Conservation (phyloP, 441 rosid species). For the Syzygium syzygioides region DNA sequence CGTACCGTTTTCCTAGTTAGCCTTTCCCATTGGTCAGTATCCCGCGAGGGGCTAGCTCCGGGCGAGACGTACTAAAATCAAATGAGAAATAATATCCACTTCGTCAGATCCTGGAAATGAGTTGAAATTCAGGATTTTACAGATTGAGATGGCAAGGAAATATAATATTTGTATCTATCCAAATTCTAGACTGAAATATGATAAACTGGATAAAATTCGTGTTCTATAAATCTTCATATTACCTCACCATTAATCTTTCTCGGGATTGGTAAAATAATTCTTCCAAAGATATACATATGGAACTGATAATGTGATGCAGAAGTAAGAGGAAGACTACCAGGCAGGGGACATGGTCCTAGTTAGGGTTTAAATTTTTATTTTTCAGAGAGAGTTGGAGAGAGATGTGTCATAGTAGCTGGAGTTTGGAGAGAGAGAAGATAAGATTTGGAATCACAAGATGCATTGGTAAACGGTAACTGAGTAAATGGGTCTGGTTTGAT, state of each 20-base stretch:
- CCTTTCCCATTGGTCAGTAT: too few relatives aligned
- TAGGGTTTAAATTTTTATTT: not conserved
- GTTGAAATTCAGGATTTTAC: too few relatives aligned
- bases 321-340: not conserved
- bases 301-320: not conserved
- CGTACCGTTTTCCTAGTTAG: too few relatives aligned
- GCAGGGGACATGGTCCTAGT: not conserved
- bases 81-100: too few relatives aligned
- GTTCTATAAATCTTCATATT: not conserved
- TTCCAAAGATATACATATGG: not conserved
- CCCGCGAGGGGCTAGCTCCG: too few relatives aligned
- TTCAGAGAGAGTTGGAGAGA: not conserved
- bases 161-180: not conserved
- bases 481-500: slow-evolving; percentile 27
- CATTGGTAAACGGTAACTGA: slow-evolving; percentile 36
- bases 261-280: not conserved
- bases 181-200: not conserved
- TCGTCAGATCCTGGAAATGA: too few relatives aligned
- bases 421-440: not conserved
- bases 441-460: slow-evolving; percentile 42
- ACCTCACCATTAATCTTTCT: not conserved
- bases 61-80: too few relatives aligned
- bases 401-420: not conserved
- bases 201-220: not conserved
- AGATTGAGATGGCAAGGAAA: not conserved